Evolutionary conservation across 2,329 filamentous ascomycete genomes (phyloP).

Genomic region (Plenodomus lindquistii): DNA sequence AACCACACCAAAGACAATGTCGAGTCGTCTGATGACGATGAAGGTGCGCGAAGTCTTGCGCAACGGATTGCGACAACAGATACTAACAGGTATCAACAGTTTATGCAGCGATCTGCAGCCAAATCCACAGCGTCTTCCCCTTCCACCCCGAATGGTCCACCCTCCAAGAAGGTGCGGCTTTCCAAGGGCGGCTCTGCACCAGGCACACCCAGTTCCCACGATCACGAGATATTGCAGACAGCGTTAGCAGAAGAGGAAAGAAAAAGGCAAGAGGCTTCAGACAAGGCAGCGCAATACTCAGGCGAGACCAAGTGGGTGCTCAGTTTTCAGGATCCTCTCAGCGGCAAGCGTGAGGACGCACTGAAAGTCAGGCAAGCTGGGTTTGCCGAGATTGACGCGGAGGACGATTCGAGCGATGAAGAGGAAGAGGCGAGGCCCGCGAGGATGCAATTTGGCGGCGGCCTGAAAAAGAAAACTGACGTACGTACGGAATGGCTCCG

Average conservation of each 20-base stretch:
- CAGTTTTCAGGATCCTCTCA: constrained; percentile 55
- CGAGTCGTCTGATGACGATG: constrained; percentile 87
- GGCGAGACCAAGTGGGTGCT: constrained; percentile 79
- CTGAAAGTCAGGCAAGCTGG: constrained; percentile 64
- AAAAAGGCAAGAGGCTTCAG: constrained; percentile 61
- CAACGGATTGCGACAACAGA: constrained; percentile 1
- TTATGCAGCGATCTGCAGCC: constrained; percentile 87
- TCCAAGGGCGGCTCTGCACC: constrained; percentile 46
- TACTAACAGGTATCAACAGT: constrained; percentile 50
- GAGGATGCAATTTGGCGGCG: constrained; percentile 57
- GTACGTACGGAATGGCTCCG: neutral
- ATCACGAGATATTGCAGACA: constrained; percentile 64
- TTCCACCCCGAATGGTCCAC: constrained; percentile 56
- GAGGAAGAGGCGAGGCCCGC: constrained; percentile 33
- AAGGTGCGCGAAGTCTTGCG: constrained; percentile 56
- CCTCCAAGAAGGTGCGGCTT: constrained; percentile 67
- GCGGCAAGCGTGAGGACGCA: constrained; percentile 44
- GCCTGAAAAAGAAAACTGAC: constrained; percentile 40
- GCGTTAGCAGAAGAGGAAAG: constrained; percentile 69
- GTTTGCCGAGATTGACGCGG: constrained; percentile 57
- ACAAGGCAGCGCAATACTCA: constrained; percentile 63
- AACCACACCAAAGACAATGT: constrained; percentile 67
- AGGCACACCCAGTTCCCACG: constrained; percentile 39
- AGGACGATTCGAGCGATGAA: constrained; percentile 41
- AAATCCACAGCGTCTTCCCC: constrained; percentile 56